These are phyloP conservation scores for Trichosporon inkin DNA, from an alignment of 1,284 basidiomycete species.

Conservation along the genomic window DNA sequence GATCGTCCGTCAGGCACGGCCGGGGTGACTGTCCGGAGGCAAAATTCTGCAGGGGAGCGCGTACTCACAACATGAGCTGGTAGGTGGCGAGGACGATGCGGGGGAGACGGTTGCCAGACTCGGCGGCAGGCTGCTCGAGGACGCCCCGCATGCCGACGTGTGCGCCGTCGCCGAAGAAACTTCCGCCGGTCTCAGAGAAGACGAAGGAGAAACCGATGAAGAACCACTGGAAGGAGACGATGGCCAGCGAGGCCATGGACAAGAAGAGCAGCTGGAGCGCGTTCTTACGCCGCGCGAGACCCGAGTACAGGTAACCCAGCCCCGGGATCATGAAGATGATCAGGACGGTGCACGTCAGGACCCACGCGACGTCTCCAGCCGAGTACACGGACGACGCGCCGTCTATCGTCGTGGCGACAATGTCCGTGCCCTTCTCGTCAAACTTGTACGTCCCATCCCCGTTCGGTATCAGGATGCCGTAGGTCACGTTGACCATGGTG, in stretches of 20 bases:
- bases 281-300: slow-evolving; percentile 67
- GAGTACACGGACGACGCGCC: slow-evolving; percentile 56
- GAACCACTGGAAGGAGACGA: slow-evolving; percentile 77
- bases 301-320: slow-evolving; percentile 81
- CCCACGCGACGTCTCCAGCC: slow-evolving; percentile 76
- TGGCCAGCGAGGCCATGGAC: slow-evolving; percentile 65
- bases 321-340: slow-evolving; percentile 60
- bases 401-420: slow-evolving; percentile 26
- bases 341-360: slow-evolving; percentile 72
- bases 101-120: slow-evolving; percentile 55
- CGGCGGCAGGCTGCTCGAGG: slow-evolving; percentile 66
- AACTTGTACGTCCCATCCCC: slow-evolving; percentile 18
- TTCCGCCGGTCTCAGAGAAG: slow-evolving; percentile 64
- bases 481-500: slow-evolving; percentile 28
- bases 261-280: slow-evolving; percentile 55
- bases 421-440: slow-evolving; percentile 31
- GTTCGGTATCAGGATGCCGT: slow-evolving; percentile 22
- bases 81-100: slow-evolving; percentile 70
- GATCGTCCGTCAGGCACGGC: not conserved
- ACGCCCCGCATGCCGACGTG: slow-evolving; percentile 66
- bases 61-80: slow-evolving; percentile 57
- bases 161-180: slow-evolving; percentile 65
- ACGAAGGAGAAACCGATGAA: slow-evolving; percentile 80
- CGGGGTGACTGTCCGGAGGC: not conserved
- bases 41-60: not conserved